Evolutionary conservation across 1,139 yeast species (phyloP).

Genomic region (Tardiomyces blankii): DNA sequence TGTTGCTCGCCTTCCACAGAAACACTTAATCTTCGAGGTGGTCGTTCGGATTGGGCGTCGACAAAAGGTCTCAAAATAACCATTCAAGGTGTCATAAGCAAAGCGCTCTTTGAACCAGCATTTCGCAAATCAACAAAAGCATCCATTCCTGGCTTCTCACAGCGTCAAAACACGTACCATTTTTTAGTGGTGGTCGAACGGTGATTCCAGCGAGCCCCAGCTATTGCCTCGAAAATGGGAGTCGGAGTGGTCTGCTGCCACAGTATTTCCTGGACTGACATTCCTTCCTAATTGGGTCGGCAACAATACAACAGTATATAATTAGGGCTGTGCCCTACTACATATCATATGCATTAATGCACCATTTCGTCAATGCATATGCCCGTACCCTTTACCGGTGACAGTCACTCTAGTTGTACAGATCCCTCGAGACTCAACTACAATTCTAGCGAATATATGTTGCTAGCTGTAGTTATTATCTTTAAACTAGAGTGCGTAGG

Average conservation of each 20-base stretch:
- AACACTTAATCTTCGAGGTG: too few relatives aligned
- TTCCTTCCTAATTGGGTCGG: background rate
- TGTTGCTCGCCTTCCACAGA: too few relatives aligned
- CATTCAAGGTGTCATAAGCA: background rate
- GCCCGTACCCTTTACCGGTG: background rate
- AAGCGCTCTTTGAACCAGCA: background rate
- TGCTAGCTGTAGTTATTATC: too few relatives aligned
- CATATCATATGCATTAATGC: background rate
- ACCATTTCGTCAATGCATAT: background rate
- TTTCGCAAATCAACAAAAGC: background rate
- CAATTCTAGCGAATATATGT: too few relatives aligned
- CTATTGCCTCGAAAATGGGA: background rate
- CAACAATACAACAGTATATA: too few relatives aligned
- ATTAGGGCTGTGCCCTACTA: too few relatives aligned
- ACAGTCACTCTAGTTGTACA: too few relatives aligned
- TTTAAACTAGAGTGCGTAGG: too few relatives aligned
- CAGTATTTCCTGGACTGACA: background rate
- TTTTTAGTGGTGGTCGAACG: background rate
- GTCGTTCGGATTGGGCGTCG: too few relatives aligned
- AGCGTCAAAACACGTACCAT: background rate
- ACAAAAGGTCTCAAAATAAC: too few relatives aligned
- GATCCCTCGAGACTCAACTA: too few relatives aligned
- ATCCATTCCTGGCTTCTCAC: background rate
- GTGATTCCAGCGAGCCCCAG: background rate
- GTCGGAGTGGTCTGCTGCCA: background rate